phyloP scores from a whole-genome alignment of 164 flowering plant species.

The Magnolia officinalis region DNA sequence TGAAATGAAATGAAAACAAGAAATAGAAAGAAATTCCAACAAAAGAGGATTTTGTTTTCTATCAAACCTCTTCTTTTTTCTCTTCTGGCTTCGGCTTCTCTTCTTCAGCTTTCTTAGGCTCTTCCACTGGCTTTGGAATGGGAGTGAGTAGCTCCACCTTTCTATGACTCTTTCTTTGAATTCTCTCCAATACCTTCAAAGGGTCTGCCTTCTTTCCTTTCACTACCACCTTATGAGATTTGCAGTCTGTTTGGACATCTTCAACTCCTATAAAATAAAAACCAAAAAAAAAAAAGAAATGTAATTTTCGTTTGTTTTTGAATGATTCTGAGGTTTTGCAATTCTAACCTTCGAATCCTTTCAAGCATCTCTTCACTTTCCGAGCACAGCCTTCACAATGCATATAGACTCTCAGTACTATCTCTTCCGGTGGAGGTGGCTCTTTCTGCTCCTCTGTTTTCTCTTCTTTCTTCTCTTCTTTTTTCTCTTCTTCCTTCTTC shows the following conservation, averaged over 20 bases:
- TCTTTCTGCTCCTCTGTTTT: conserved; percentile 24
- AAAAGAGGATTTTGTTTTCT: neutral
- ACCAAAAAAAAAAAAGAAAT: neutral
- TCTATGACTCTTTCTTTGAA: conserved; percentile 2
- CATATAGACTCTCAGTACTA: conserved; percentile 67
- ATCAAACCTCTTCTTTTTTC: conserved; percentile 7
- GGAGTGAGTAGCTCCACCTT: conserved; percentile 6
- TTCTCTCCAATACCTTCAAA: conserved; percentile 3
- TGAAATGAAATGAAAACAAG: neutral
- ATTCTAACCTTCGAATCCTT: conserved; percentile 54
- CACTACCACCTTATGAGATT: neutral
- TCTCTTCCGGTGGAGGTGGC: conserved; percentile 54
- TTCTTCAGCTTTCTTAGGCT: neutral
- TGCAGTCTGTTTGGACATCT: neutral
- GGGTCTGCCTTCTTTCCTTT: conserved; percentile 5
- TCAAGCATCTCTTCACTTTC: conserved; percentile 57
- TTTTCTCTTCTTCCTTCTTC: conserved; percentile 18
- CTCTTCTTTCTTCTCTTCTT: conserved; percentile 10
- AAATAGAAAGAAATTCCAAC: neutral
- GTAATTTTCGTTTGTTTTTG: neutral
- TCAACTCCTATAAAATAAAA: conserved; percentile 1
- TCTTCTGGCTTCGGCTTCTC: conserved; percentile 21
- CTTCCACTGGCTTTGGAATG: neutral
- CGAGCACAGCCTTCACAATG: conserved; percentile 88
- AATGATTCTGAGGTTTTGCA: neutral